phyloP scores from a whole-genome alignment of 257 asterid genomes.

The Scutellaria galericulata region DNA sequence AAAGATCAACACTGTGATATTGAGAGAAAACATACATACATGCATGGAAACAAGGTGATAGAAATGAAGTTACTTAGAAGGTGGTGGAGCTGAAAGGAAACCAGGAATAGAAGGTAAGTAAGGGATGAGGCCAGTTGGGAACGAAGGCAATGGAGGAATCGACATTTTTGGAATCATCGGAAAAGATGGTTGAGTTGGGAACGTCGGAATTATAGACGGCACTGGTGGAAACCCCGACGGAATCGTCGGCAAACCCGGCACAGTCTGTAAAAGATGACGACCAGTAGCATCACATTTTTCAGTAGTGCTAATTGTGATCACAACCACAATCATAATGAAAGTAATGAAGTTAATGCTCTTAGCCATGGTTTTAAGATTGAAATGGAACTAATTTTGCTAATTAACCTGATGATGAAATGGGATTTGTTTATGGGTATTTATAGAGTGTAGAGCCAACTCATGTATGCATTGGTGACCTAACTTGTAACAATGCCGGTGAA shows the following conservation, averaged over 20 bases:
- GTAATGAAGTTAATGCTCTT: slow-evolving; percentile 19
- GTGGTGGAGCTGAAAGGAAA: slow-evolving; percentile 36
- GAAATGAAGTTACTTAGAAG: slow-evolving; percentile 31
- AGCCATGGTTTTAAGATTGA: slow-evolving; percentile 31
- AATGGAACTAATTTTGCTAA: neutral
- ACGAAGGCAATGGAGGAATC: slow-evolving; percentile 29
- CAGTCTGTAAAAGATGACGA: slow-evolving; percentile 38
- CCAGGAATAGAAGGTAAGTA: slow-evolving; percentile 33
- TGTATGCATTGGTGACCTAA: slow-evolving; percentile 18
- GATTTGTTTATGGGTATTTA: slow-evolving; percentile 17
- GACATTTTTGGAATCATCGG: slow-evolving; percentile 31
- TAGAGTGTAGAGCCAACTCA: neutral
- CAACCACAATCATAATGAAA: slow-evolving; percentile 28
- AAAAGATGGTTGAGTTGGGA: slow-evolving; percentile 34
- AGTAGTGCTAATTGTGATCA: slow-evolving; percentile 23
- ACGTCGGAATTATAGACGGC: slow-evolving; percentile 26
- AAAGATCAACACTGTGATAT: neutral
- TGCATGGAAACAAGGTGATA: neutral
- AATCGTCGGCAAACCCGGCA: slow-evolving; percentile 33
- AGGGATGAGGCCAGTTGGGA: slow-evolving; percentile 33
- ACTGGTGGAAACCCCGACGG: slow-evolving; percentile 16
- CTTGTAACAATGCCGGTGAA: slow-evolving; percentile 27
- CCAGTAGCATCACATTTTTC: slow-evolving; percentile 33
- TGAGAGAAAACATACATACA: neutral
- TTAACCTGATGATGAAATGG: neutral